A percentile compares a stretch with the other conserved stretches of the same genome.
Evolutionary conservation across 2,329 filamentous ascomycete species (phyloP).

Genomic region (Fusarium coicis): DNA sequence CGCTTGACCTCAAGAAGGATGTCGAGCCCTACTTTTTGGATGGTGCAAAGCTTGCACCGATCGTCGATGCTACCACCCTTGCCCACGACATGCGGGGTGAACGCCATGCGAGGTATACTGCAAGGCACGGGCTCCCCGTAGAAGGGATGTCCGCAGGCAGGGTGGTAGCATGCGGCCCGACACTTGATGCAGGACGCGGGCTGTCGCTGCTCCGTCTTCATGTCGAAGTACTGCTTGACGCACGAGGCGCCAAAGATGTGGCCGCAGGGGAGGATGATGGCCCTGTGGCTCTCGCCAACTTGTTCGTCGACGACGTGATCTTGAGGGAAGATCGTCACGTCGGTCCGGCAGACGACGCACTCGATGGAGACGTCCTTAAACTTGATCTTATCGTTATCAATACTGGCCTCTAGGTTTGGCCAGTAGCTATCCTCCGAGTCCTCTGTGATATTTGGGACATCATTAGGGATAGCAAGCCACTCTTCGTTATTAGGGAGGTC

Average conservation of each 20-base stretch:
- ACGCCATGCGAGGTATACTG: neutral
- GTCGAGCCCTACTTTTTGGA: accelerated
- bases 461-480: neutral
- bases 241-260: conserved; percentile 11
- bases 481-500: neutral
- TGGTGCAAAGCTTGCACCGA: neutral
- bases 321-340: neutral
- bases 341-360: neutral
- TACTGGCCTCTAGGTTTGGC: neutral
- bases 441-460: neutral
- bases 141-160: neutral
- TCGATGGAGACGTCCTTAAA: neutral
- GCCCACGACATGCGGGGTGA: neutral
- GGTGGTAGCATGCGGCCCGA: neutral
- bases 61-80: neutral
- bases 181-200: neutral
- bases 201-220: neutral
- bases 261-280: neutral
- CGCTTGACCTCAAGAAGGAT: no score
- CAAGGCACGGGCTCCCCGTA: neutral
- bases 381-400: neutral
- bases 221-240: neutral
- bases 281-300: neutral
- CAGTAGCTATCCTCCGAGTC: neutral
- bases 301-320: neutral